These are phyloP conservation scores for Tothia fuscella DNA, from an alignment of 2,329 filamentous ascomycete genomes.

Conservation along the genomic window DNA sequence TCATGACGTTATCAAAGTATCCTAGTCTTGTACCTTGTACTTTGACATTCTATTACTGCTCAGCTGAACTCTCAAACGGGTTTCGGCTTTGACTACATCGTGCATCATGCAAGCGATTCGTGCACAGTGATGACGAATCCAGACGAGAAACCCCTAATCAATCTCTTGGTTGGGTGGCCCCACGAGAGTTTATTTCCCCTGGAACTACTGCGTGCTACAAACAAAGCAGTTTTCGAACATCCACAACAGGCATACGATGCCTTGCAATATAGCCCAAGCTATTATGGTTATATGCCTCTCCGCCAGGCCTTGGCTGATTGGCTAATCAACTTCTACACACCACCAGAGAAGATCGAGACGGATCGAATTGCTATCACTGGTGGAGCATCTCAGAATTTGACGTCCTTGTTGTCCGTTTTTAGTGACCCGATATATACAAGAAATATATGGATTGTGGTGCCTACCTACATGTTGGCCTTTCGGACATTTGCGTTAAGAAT, in stretches of 20 bases:
- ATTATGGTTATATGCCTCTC: neutral
- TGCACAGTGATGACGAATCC: too few species aligned
- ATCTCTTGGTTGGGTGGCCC: neutral
- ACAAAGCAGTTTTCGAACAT: neutral
- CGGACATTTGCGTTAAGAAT: slow-evolving; percentile 71
- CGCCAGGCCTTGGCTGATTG: neutral
- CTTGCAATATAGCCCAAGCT: neutral
- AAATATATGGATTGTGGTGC: slow-evolving; percentile 68
- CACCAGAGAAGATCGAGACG: neutral
- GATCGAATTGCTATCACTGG: slow-evolving; percentile 69
- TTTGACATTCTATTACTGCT: too few species aligned
- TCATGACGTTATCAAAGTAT: too few species aligned
- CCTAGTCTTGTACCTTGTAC: too few species aligned
- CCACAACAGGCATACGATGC: neutral
- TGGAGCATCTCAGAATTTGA: slow-evolving; percentile 73
- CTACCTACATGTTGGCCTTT: slow-evolving; percentile 74
- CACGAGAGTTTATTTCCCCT: neutral
- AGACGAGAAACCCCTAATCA: slow-evolving; percentile 8
- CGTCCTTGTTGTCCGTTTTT: slow-evolving; percentile 64
- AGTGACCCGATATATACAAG: slow-evolving; percentile 66
- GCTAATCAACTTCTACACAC: neutral
- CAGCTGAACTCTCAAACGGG: too few species aligned
- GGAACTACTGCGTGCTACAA: neutral
- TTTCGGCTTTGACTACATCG: too few species aligned
- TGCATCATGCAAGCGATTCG: too few species aligned